Conservation (phyloP, 352 stramenopile genomes). For the Pythium chondricola region DNA sequence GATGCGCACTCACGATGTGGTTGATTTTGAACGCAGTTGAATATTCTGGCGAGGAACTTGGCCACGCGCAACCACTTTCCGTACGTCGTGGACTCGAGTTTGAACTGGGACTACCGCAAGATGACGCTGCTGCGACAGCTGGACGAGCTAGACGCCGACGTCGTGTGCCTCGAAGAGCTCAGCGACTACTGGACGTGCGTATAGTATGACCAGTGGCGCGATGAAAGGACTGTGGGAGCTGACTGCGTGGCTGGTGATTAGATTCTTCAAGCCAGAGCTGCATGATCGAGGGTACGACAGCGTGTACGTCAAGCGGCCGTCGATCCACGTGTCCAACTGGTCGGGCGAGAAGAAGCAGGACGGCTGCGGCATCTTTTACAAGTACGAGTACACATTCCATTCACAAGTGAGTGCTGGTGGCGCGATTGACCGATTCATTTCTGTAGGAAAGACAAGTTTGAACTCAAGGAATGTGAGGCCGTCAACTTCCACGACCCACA, state of each 20-base stretch:
- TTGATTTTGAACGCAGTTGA: slow-evolving; percentile 35
- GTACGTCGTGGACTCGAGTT: slow-evolving; percentile 73
- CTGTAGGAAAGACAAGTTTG: slow-evolving; percentile 74
- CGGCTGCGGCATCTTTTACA: slow-evolving; percentile 86
- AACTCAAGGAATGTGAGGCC: slow-evolving; percentile 79
- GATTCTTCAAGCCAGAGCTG: slow-evolving; percentile 78
- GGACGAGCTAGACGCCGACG: slow-evolving; percentile 66
- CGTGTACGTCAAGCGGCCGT: slow-evolving; percentile 80
- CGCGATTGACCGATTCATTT: background rate
- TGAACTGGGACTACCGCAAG: slow-evolving; percentile 83
- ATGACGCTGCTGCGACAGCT: slow-evolving; percentile 69
- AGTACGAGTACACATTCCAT: slow-evolving; percentile 29
- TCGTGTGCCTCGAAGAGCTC: slow-evolving; percentile 81
- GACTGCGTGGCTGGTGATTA: slow-evolving; percentile 14
- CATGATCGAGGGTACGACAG: slow-evolving; percentile 76
- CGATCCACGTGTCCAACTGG: slow-evolving; percentile 81
- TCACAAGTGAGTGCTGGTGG: background rate
- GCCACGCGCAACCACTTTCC: slow-evolving; percentile 81
- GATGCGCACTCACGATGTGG: background rate
- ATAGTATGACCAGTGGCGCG: background rate
- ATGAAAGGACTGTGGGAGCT: background rate
- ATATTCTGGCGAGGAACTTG: slow-evolving; percentile 84
- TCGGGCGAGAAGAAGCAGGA: slow-evolving; percentile 85
- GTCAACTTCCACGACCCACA: slow-evolving; percentile 85
- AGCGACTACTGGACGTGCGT: slow-evolving; percentile 87